These are phyloP conservation scores for Neurospora sp. DNA, from an alignment of 495 filamentous ascomycete species.

Conservation along the genomic window DNA sequence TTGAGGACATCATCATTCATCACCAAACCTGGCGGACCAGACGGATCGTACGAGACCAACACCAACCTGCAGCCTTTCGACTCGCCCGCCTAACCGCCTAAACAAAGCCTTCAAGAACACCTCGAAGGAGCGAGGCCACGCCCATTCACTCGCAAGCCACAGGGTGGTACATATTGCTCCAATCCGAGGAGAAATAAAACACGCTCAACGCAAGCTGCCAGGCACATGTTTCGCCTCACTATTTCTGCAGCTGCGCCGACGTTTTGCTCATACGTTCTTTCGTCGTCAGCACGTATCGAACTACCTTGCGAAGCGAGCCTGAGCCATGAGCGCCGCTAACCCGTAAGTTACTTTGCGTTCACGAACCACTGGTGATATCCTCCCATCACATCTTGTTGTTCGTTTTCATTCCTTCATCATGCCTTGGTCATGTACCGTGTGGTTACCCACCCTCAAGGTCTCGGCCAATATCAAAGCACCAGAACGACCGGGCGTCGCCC, in stretches of 20 bases:
- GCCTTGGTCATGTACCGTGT: not conserved
- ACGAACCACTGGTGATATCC: not conserved
- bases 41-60: not conserved
- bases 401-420: not conserved
- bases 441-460: not conserved
- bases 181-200: not conserved
- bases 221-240: not conserved
- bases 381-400: not conserved
- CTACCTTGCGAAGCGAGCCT: not conserved
- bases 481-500: not conserved
- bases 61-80: not conserved
- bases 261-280: not conserved
- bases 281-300: not conserved
- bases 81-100: not conserved
- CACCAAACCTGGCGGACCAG: not conserved
- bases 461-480: not conserved
- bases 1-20: not conserved
- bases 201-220: not conserved
- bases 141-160: not conserved
- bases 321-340: not conserved
- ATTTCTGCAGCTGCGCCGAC: not conserved
- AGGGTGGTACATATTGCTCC: not conserved
- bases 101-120: not conserved
- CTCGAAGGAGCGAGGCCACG: not conserved
- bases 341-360: not conserved